A percentile compares a stretch with the other conserved stretches of the same genome.
phyloP scores from a whole-genome alignment of 2,329 filamentous ascomycete species.

The Chaetomiaceae sp. region DNA sequence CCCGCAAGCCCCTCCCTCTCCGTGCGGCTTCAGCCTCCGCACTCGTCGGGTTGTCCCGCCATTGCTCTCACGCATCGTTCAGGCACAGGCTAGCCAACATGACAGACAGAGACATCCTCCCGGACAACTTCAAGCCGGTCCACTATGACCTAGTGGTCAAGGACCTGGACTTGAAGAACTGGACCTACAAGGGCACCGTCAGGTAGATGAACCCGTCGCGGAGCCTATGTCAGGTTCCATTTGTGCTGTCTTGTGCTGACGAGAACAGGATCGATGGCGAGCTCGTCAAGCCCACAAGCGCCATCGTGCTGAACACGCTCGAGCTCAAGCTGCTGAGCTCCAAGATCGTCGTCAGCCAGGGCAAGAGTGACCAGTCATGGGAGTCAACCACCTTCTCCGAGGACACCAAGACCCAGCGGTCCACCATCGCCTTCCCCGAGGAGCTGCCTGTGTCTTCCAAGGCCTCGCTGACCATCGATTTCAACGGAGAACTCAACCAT shows the following conservation, averaged over 20 bases:
- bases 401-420: constrained; percentile 79
- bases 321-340: constrained; percentile 70
- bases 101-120: constrained; percentile 59
- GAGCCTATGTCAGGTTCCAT: no score
- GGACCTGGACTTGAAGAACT: constrained; percentile 70
- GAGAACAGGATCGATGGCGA: constrained; percentile 63
- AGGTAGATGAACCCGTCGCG: no score
- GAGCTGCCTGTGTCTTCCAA: constrained; percentile 65
- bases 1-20: constrained; percentile 10
- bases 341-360: constrained; percentile 56
- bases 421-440: constrained; percentile 67
- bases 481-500: constrained; percentile 78
- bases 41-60: constrained; percentile 5
- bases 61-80: constrained; percentile 21
- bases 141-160: constrained; percentile 83
- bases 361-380: constrained; percentile 52
- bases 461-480: constrained; percentile 56
- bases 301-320: constrained; percentile 80
- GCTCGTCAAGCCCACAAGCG: constrained; percentile 65
- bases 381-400: constrained; percentile 68
- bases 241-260: not conserved
- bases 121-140: constrained; percentile 65
- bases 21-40: constrained; percentile 7
- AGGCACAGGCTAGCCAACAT: constrained; percentile 35
- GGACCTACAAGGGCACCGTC: constrained; percentile 80